phyloP scores from a whole-genome alignment of 495 filamentous ascomycete genomes.

The Podospora australis region DNA sequence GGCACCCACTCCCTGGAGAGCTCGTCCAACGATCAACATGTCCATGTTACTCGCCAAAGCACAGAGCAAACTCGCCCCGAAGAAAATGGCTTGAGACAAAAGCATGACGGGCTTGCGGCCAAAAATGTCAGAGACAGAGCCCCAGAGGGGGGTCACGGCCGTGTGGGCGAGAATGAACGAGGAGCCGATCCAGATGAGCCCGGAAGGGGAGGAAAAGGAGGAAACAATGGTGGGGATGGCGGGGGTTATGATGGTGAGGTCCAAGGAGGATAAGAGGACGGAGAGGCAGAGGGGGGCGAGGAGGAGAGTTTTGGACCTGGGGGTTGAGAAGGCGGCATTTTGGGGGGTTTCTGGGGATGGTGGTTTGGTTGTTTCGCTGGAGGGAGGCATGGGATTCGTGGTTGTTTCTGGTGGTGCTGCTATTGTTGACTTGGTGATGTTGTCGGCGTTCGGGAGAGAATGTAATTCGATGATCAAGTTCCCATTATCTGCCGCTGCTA shows the following conservation, averaged over 20 bases:
- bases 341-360: too few relatives aligned
- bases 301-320: slow-evolving; percentile 12
- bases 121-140: slow-evolving; percentile 74
- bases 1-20: slow-evolving; percentile 69
- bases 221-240: slow-evolving; percentile 49
- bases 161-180: slow-evolving; percentile 62
- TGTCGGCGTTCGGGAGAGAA: too few relatives aligned
- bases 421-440: too few relatives aligned
- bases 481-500: too few relatives aligned
- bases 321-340: background rate
- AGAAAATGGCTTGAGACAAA: slow-evolving; percentile 60
- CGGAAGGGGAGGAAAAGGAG: slow-evolving; percentile 50
- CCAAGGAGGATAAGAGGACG: slow-evolving; percentile 44
- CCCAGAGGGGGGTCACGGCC: slow-evolving; percentile 63
- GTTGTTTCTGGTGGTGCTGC: too few relatives aligned
- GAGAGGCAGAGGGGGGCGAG: slow-evolving; percentile 37
- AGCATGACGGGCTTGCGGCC: slow-evolving; percentile 72
- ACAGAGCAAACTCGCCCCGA: slow-evolving; percentile 64
- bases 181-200: slow-evolving; percentile 71
- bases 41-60: slow-evolving; percentile 57
- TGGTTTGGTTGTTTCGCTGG: too few relatives aligned
- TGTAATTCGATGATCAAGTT: too few relatives aligned
- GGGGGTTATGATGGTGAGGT: slow-evolving; percentile 23
- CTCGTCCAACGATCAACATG: slow-evolving; percentile 65
- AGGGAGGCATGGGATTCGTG: too few relatives aligned